These are phyloP conservation scores for Cytospora schulzeri DNA, from an alignment of 2,329 filamentous ascomycete genomes.

Conservation along the genomic window DNA sequence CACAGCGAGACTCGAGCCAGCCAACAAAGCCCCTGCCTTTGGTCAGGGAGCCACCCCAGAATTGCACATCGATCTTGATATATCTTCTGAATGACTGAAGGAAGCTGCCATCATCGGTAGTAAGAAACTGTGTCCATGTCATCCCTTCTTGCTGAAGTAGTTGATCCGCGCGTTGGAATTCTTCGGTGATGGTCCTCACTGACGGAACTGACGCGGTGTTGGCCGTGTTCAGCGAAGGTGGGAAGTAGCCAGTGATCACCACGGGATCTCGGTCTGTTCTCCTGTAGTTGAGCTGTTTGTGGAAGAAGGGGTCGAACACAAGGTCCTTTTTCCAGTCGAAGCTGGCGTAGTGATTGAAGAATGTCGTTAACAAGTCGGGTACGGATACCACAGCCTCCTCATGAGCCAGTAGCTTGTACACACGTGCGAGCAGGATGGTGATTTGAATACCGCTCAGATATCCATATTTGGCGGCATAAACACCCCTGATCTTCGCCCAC, in stretches of 20 bases:
- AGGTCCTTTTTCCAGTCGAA: conserved; percentile 60
- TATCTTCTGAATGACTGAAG: conserved; percentile 55
- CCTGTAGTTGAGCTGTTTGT: conserved; percentile 51
- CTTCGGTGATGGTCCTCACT: conserved; percentile 51
- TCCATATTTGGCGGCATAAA: conserved; percentile 67
- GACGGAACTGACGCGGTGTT: conserved; percentile 56
- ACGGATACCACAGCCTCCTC: conserved; percentile 43
- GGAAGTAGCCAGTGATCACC: conserved; percentile 64
- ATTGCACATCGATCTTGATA: conserved; percentile 63
- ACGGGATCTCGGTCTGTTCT: conserved; percentile 61
- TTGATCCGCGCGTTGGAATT: conserved; percentile 50
- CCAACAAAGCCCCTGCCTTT: conserved; percentile 59
- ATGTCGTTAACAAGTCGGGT: conserved; percentile 57
- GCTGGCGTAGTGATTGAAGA: conserved; percentile 63
- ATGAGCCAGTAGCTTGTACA: conserved; percentile 57
- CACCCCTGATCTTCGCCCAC: conserved; percentile 63
- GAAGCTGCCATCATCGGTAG: conserved; percentile 46
- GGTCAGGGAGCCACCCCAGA: conserved; percentile 61
- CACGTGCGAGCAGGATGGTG: conserved; percentile 59
- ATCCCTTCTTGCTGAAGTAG: conserved; percentile 41
- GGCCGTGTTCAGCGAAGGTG: conserved; percentile 63
- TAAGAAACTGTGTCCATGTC: conserved; percentile 49
- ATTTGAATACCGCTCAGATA: conserved; percentile 68
- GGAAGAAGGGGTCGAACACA: conserved; percentile 64
- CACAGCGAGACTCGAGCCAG: conserved; percentile 65